Evolutionary conservation across 257 asterid species (phyloP).

Genomic region (Salvia rosmarinus): DNA sequence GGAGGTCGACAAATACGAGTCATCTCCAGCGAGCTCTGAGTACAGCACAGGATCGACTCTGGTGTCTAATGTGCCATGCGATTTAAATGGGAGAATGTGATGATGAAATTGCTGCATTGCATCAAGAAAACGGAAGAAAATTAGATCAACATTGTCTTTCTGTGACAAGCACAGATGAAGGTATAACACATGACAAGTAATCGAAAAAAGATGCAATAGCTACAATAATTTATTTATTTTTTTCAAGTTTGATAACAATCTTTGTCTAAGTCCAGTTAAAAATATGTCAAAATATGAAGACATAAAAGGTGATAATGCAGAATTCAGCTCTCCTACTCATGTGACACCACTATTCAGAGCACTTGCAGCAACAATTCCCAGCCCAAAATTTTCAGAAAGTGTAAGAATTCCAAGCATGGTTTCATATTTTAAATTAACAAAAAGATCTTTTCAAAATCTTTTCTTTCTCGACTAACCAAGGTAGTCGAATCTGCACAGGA

Average conservation of each 20-base stretch:
- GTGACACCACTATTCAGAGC: conserved; percentile 83
- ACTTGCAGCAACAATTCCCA: conserved; percentile 85
- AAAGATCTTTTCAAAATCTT: background rate
- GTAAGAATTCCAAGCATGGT: conserved; percentile 73
- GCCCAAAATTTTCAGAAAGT: conserved; percentile 89
- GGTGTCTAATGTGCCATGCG: conserved; percentile 34
- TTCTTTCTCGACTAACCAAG: conserved; percentile 11
- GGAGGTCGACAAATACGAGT: conserved; percentile 56
- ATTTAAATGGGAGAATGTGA: conserved; percentile 51
- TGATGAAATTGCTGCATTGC: conserved; percentile 42
- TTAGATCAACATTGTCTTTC: conserved; percentile 41
- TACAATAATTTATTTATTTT: background rate
- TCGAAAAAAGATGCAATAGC: background rate
- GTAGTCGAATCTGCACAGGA: conserved; percentile 60
- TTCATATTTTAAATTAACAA: too few relatives aligned
- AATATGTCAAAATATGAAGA: conserved; percentile 43
- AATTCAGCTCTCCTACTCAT: conserved; percentile 69
- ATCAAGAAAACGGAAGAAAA: conserved; percentile 50
- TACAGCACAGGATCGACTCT: conserved; percentile 71
- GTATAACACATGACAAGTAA: conserved; percentile 36
- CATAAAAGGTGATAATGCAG: conserved; percentile 37
- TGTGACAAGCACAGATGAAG: conserved; percentile 45
- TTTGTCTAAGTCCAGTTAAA: conserved; percentile 34
- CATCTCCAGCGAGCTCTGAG: conserved; percentile 72
- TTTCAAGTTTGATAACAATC: conserved; percentile 7